These are phyloP conservation scores for Brassica balearica DNA, from an alignment of 441 rosid genomes.

Conservation along the genomic window DNA sequence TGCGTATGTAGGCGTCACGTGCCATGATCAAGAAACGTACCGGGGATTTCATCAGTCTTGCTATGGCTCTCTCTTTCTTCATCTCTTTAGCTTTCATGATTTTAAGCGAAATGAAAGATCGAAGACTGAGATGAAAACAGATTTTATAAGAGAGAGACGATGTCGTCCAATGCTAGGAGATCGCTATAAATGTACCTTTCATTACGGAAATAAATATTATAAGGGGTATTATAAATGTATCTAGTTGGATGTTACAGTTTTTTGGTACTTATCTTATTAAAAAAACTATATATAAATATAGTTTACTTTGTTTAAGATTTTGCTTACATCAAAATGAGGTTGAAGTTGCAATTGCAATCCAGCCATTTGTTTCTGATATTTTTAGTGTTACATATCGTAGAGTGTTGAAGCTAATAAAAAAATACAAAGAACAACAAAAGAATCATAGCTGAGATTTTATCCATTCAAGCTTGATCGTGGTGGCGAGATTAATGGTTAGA, in stretches of 20 bases:
- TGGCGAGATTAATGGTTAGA: neutral
- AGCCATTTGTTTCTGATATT: neutral
- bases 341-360: slow-evolving; percentile 14
- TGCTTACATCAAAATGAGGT: neutral
- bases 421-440: neutral
- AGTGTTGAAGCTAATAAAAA: slow-evolving; percentile 13
- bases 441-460: slow-evolving; percentile 8
- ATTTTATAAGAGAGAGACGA: slow-evolving; percentile 21
- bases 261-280: slow-evolving; percentile 27
- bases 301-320: neutral
- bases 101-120: neutral
- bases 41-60: slow-evolving; percentile 55
- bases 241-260: slow-evolving; percentile 44
- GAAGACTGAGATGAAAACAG: neutral
- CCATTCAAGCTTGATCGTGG: neutral
- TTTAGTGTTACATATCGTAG: slow-evolving; percentile 2
- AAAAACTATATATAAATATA: slow-evolving; percentile 11
- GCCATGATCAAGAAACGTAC: slow-evolving; percentile 54
- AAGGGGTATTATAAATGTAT: slow-evolving; percentile 25
- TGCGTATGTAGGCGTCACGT: slow-evolving; percentile 58
- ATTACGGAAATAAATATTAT: neutral
- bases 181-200: slow-evolving; percentile 25
- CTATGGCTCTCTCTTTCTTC: slow-evolving; percentile 46
- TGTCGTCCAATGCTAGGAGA: slow-evolving; percentile 23
- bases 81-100: slow-evolving; percentile 32